Evolutionary conservation across 768 basidiomycete species (phyloP), one percentile per base, ranked within the genome.

Genomic region (Termitomyces sp.): DNA sequence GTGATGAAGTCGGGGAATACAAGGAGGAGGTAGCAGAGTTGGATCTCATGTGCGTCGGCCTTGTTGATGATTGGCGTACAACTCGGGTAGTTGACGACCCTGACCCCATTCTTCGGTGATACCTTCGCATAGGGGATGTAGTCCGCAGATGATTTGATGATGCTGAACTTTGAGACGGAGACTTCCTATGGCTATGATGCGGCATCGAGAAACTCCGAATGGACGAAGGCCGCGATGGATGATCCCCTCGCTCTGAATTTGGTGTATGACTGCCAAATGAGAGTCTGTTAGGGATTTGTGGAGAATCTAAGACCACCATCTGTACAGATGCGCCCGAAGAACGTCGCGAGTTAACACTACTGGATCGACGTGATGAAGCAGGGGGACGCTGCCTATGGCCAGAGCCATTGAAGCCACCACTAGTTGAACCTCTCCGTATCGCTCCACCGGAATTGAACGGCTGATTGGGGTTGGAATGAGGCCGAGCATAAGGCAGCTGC

Each of bases 341-440:
- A 43, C 93, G 78, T 38, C 89, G 78, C 6, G 95, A 97, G 68
- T 94, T 95, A 63, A 95, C 89, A 59, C 92, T 94, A 69, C 92
- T 95, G 14, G 93, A 95, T 30, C 95, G 85, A 50, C 90, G 83
- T 26, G 94, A 95, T 0, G 90, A 91, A 46, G 86, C 74, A 0
- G 89, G 89, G 0, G 85, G 85, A 16, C 91, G 82, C 54, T 88
- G 87, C 16, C 87, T 81, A 60, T 87, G 81, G 18, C 79, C 79
- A 20, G 69, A 69, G 33, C 64, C 46, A 30, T 61, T 63, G 32
- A 68, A 67, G 56, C 69, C 72, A 26, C 70, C 68, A 30, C 72
- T 64, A 1, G 68, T 67, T 12, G 68, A 73, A 13, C 79, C 68
- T 47, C 82, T 75, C 50, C 82, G 79, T 69, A 85, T 84, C 41